Base-by-base conservation (phyloP, 1,284 basidiomycete species). In the Schizopora paradoxa region DNA sequence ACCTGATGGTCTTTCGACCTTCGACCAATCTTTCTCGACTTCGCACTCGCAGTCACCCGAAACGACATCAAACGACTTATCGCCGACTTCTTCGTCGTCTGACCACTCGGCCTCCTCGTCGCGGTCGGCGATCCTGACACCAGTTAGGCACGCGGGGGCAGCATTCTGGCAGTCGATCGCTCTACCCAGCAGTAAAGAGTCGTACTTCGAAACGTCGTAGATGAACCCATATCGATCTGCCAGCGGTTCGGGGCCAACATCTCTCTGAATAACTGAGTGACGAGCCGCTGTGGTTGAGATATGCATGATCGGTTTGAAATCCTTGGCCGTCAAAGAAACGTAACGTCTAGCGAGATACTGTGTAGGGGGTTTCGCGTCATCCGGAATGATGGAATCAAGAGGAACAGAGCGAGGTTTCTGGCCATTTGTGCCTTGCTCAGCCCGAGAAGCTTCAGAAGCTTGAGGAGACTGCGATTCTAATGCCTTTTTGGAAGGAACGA, bases 141-240 rank as follows among this genome's bases (percentile, higher is more conserved):
- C 89, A 0, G 89, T 91, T 31, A 92, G 66, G 56, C 86, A 91
- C 3, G 88, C 89, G 2, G 89, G 89, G 0, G 86, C 86, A 0
- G 82, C 77, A 54, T 76, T 84, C 25, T 75, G 71, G 52, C 84
- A 89, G 55, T 86, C 84, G 64, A 74, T 71, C 27, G 86, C 85
- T 35, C 86, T 74, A 6, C 83, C 62, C 23, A 93, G 72, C 16
- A 93, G 66, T 13, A 90, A 67, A n/a, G 87, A 72, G 56, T 93
- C 90, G 53, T 91, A 87, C 56, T 78, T 73, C 19, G 82, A 80
- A 8, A 91, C 77, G 56, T 91, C 89, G 54, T 93, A 96, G 59
- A 96, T 86, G 67, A 98, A 98, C 0, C 95, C 95, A 60, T 91
- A 98, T 6, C 91, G 81, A 58, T 97, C 95, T 4, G 93, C 92